phyloP scores from a whole-genome alignment of 768 basidiomycete genomes.

The Russula sp. region DNA sequence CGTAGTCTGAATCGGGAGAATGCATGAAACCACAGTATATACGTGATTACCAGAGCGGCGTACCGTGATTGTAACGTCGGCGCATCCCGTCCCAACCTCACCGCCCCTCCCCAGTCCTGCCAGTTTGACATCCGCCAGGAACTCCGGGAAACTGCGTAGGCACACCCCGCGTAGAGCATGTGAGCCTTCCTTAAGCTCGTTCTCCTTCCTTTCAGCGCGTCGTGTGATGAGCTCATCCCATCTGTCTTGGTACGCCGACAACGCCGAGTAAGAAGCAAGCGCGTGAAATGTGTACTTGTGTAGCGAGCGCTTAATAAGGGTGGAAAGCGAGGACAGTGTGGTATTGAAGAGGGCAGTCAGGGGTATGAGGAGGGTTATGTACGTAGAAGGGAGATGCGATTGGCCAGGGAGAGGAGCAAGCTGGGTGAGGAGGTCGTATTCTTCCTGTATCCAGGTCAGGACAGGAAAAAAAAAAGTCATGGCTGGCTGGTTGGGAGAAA shows the following conservation, averaged over 20 bases:
- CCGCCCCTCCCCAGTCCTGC: constrained; percentile 48
- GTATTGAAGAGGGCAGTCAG: constrained; percentile 57
- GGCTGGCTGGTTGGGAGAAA: too few species aligned
- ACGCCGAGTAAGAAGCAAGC: constrained; percentile 55
- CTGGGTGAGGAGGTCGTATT: constrained; percentile 56
- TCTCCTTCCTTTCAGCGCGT: constrained; percentile 39
- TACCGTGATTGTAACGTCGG: constrained; percentile 52
- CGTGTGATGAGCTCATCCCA: constrained; percentile 62
- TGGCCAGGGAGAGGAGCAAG: constrained; percentile 53
- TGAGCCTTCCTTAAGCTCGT: constrained; percentile 67
- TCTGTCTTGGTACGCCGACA: constrained; percentile 47
- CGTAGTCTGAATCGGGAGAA: constrained; percentile 43
- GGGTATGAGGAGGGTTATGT: constrained; percentile 52
- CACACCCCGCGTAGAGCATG: constrained; percentile 60
- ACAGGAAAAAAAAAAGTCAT: too few species aligned
- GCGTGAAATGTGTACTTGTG: constrained; percentile 77
- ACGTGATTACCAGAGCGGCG: constrained; percentile 22
- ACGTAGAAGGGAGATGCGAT: constrained; percentile 49
- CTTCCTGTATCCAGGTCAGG: constrained; percentile 38
- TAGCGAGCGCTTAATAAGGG: constrained; percentile 68
- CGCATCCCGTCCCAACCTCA: constrained; percentile 56
- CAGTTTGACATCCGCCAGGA: constrained; percentile 69
- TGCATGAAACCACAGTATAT: not conserved
- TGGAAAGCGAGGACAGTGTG: constrained; percentile 54
- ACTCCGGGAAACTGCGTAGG: constrained; percentile 77